Evolutionary conservation across 2,329 filamentous ascomycete genomes (phyloP).

Genomic region (Colletotrichum liriopes): DNA sequence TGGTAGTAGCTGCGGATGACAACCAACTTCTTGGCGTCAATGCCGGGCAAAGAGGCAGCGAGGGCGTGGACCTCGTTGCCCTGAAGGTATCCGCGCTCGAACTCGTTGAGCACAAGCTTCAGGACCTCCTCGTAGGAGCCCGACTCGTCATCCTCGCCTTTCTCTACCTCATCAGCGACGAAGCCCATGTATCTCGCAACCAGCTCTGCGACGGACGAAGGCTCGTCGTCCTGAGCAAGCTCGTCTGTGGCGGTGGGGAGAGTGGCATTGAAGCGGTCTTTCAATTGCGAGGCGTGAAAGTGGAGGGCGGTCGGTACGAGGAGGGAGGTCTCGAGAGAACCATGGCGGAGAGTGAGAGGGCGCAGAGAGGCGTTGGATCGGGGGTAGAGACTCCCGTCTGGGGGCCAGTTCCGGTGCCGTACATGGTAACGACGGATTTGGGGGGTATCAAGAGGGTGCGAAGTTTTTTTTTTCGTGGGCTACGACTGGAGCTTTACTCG

Average conservation of each 20-base stretch:
- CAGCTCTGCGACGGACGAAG: conserved; percentile 93
- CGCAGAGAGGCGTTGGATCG: conserved; percentile 94
- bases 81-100: conserved; percentile 93
- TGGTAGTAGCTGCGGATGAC: conserved; percentile 94
- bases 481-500: conserved; percentile 38
- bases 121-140: conserved; percentile 94
- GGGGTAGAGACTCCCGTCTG: conserved; percentile 97
- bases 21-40: conserved; percentile 91
- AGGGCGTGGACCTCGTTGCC: conserved; percentile 98
- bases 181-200: conserved; percentile 95
- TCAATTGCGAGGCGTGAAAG: conserved; percentile 95
- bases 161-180: conserved; percentile 89
- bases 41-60: conserved; percentile 88
- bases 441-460: conserved; percentile 59
- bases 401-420: conserved; percentile 85
- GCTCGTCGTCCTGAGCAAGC: conserved; percentile 97
- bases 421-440: conserved; percentile 73
- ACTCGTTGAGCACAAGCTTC: conserved; percentile 94
- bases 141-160: conserved; percentile 90
- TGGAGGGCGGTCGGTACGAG: conserved; percentile 95
- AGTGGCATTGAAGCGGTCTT: conserved; percentile 88
- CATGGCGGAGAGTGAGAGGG: conserved; percentile 91
- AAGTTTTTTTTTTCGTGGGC: conserved; percentile 39
- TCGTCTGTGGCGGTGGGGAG: conserved; percentile 95
- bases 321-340: conserved; percentile 96